Evolutionary conservation across 2,329 filamentous ascomycete species (phyloP).

Genomic region (Hymenoscyphus repandus): DNA sequence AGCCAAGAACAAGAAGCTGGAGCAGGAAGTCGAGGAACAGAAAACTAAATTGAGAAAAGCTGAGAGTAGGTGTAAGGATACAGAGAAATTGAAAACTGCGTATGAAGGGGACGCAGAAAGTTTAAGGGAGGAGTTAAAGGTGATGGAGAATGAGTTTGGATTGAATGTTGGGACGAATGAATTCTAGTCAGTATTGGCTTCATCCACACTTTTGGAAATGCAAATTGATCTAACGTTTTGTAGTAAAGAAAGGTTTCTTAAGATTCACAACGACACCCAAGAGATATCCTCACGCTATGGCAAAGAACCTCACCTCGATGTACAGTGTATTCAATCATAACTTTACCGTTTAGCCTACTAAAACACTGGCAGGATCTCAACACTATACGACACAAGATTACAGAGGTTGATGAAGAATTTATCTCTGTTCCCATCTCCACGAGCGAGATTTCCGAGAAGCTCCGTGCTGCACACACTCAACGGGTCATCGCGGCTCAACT

Average conservation of each 20-base stretch:
- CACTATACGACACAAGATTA: slow-evolving; percentile 2
- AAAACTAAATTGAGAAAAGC: slow-evolving; percentile 5
- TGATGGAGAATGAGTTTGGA: slow-evolving; percentile 9
- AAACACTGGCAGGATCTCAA: slow-evolving; percentile 5
- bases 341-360: slow-evolving; percentile 3
- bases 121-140: slow-evolving; percentile 3
- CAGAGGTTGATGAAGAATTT: slow-evolving; percentile 5
- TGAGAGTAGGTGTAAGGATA: slow-evolving; percentile 8
- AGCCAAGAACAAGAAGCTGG: slow-evolving; percentile 6
- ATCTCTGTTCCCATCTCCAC: slow-evolving; percentile 5
- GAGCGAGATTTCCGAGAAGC: slow-evolving; percentile 1
- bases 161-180: slow-evolving; percentile 1
- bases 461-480: slow-evolving; percentile 5
- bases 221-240: slow-evolving; percentile 5
- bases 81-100: slow-evolving; percentile 3
- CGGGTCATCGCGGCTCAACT: slow-evolving; percentile 7
- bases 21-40: slow-evolving; percentile 3
- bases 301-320: not conserved
- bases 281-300: not conserved
- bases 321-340: slow-evolving; percentile 2
- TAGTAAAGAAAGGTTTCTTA: slow-evolving; percentile 3
- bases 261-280: slow-evolving; percentile 1
- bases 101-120: slow-evolving; percentile 2
- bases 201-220: not conserved
- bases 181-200: slow-evolving; percentile 5